Conservation (phyloP, 257 asterid genomes). For the Primulina eburnea region DNA sequence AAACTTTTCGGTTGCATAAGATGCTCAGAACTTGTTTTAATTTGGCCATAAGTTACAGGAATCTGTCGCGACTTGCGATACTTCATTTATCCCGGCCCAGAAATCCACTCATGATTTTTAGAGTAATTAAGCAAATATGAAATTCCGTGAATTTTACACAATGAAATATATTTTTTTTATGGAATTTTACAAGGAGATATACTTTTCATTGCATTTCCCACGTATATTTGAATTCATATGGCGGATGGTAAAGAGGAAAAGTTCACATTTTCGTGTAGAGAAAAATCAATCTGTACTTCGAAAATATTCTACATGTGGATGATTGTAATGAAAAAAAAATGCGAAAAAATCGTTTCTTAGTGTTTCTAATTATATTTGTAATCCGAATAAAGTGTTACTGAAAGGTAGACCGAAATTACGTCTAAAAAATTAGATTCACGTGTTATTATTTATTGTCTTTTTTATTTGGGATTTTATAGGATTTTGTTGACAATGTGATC, state of each 20-base stretch:
- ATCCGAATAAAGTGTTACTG: neutral
- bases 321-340: too few relatives aligned
- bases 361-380: neutral
- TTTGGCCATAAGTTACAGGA: constrained; percentile 18
- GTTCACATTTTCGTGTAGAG: too few relatives aligned
- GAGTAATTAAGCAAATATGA: neutral
- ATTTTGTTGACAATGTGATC: constrained; percentile 24
- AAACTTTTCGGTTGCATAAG: neutral
- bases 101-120: neutral
- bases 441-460: constrained; percentile 6
- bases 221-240: neutral
- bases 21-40: constrained; percentile 9
- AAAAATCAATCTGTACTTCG: neutral
- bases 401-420: neutral
- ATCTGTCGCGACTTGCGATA: constrained; percentile 13
- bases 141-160: neutral
- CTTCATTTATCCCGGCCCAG: neutral
- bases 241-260: too few relatives aligned
- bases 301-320: neutral
- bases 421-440: neutral
- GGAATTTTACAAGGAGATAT: neutral
- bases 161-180: neutral
- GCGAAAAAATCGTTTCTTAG: neutral
- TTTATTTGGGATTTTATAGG: constrained; percentile 9
- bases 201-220: neutral